These are phyloP conservation scores for Tieghemostelium lacteum DNA, from an alignment of 78 protist species.

Conservation along the genomic window DNA sequence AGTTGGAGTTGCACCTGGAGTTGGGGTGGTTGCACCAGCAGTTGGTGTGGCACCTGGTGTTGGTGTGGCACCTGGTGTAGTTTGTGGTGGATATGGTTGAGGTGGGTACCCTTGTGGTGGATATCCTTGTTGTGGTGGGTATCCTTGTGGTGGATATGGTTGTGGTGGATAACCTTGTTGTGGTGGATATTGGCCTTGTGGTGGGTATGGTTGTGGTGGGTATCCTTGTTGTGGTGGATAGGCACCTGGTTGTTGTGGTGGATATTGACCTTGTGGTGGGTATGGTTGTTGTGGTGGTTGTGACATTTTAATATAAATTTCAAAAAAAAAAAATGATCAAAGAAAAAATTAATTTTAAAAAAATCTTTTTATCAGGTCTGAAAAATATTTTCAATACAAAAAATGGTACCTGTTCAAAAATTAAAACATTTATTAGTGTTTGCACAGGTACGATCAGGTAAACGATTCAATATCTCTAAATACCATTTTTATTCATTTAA, in stretches of 20 bases:
- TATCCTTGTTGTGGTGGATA: constrained; percentile 4
- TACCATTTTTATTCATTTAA: no score
- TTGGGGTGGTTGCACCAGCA: no score
- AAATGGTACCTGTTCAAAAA: no score
- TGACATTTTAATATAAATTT: no score
- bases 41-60: constrained; percentile 3
- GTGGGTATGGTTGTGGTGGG: not conserved
- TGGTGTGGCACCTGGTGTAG: not conserved
- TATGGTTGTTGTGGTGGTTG: constrained; percentile 18
- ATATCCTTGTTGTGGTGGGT: constrained; percentile 5
- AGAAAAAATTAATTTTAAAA: no score
- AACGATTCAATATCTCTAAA: no score
- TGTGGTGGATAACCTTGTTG: constrained; percentile 8
- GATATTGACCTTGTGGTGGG: not conserved
- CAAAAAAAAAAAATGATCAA: no score
- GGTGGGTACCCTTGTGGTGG: constrained; percentile 15
- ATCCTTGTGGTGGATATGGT: not conserved
- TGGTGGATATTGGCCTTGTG: no score
- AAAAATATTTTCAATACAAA: no score
- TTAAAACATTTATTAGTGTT: no score
- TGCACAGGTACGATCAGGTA: no score
- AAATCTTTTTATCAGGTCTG: no score
- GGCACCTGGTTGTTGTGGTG: not conserved
- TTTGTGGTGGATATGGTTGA: constrained; percentile 28
- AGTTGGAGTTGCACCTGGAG: not conserved